Evolutionary conservation across 805 yeast species (phyloP).

Genomic region (Candida boleticola): DNA sequence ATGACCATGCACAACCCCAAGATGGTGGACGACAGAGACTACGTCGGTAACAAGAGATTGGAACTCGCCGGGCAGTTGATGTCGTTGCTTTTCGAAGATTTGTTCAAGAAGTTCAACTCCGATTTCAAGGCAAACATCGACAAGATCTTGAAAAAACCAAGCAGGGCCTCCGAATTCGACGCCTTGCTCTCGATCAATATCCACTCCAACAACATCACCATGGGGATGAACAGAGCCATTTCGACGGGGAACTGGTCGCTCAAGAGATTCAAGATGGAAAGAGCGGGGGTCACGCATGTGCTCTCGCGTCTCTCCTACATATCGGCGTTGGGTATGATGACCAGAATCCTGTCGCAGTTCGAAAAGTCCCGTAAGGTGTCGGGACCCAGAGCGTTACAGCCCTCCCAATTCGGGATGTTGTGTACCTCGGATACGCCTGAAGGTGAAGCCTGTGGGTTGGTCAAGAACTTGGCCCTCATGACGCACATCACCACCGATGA

Average conservation of each 20-base stretch:
- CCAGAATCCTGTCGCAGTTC: slow-evolving; percentile 97
- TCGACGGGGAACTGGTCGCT: slow-evolving; percentile 99
- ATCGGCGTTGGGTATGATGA: slow-evolving; percentile 98
- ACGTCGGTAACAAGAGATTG: slow-evolving; percentile 95
- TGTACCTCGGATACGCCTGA: slow-evolving; percentile 99
- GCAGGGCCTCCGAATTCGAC: slow-evolving; percentile 92
- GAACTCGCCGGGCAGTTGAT: slow-evolving; percentile 97
- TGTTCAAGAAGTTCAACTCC: slow-evolving; percentile 91
- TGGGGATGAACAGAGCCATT: slow-evolving; percentile 92
- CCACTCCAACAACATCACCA: slow-evolving; percentile 89
- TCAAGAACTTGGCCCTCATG: slow-evolving; percentile 94
- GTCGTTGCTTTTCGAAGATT: slow-evolving; percentile 92
- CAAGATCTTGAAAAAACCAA: slow-evolving; percentile 89
- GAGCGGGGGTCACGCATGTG: slow-evolving; percentile 99
- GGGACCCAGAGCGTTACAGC: slow-evolving; percentile 98
- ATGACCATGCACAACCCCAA: slow-evolving; percentile 94
- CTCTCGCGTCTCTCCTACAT: slow-evolving; percentile 87
- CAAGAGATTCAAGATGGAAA: slow-evolving; percentile 98
- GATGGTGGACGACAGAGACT: slow-evolving; percentile 98
- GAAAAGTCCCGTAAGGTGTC: slow-evolving; percentile 97
- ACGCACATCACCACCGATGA: slow-evolving; percentile 98
- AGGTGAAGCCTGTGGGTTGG: slow-evolving; percentile 99
- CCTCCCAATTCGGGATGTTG: slow-evolving; percentile 98
- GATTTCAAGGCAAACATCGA: slow-evolving; percentile 95
- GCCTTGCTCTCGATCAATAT: slow-evolving; percentile 86